Conservation (phyloP, 805 yeast species). For the Saturnispora kantuleensis region DNA sequence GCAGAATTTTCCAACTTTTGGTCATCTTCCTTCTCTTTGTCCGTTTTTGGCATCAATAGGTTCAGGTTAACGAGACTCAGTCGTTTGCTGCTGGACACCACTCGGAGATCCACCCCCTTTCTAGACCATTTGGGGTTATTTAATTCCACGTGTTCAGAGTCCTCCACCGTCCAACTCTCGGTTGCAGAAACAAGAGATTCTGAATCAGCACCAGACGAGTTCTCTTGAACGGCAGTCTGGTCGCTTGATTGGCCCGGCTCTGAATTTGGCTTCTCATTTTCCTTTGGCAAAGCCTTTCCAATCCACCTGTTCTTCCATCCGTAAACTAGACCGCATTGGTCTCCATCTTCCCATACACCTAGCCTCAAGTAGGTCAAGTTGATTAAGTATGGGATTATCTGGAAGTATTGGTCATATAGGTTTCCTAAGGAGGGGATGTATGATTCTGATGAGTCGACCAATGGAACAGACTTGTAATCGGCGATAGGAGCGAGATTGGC, state of each 20-base stretch:
- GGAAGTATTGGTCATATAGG: conserved; percentile 5
- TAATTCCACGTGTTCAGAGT: neutral
- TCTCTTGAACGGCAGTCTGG: neutral
- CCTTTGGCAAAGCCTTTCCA: conserved; percentile 3
- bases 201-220: neutral
- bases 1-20: too few species aligned
- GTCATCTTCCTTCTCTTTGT: neutral
- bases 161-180: too few species aligned
- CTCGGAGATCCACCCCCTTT: conserved; percentile 5
- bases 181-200: conserved; percentile 3
- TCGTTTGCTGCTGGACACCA: conserved; percentile 3
- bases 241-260: too few species aligned
- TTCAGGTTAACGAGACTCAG: conserved; percentile 4
- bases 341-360: conserved; percentile 60
- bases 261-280: neutral
- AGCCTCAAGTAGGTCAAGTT: conserved; percentile 30
- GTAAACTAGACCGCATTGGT: conserved; percentile 22
- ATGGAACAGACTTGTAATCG: neutral
- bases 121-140: neutral
- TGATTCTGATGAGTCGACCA: conserved; percentile 4
- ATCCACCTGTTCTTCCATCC: conserved; percentile 28
- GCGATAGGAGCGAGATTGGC: conserved; percentile 5
- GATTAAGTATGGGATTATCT: conserved; percentile 1
- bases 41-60: neutral
- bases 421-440: conserved; percentile 3